Conservation (phyloP, 371 early-diverging fungal genomes). For the Blakeslea trispora region DNA sequence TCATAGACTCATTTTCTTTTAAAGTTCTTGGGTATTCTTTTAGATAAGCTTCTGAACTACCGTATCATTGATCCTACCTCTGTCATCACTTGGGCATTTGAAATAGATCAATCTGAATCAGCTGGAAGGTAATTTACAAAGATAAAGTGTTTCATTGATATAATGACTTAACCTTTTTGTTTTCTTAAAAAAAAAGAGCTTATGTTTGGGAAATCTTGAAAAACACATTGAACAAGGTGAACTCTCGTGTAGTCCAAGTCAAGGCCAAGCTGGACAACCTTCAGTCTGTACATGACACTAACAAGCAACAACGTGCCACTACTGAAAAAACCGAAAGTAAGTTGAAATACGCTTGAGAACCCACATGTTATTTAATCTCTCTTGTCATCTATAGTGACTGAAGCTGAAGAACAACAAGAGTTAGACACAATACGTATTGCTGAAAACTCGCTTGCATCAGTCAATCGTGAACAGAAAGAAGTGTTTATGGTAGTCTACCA, state of each 20-base stretch:
- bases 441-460: slow-evolving; percentile 66
- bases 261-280: slow-evolving; percentile 53
- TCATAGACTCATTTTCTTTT: not conserved
- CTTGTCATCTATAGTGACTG: slow-evolving; percentile 38
- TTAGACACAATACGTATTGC: slow-evolving; percentile 57
- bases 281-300: slow-evolving; percentile 36
- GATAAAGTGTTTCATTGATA: too few relatives aligned
- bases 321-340: slow-evolving; percentile 38
- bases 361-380: too few relatives aligned
- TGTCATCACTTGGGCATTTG: slow-evolving; percentile 80
- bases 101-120: slow-evolving; percentile 53
- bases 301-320: slow-evolving; percentile 34
- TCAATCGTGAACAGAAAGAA: slow-evolving; percentile 81
- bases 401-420: slow-evolving; percentile 52
- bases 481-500: slow-evolving; percentile 76
- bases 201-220: slow-evolving; percentile 80
- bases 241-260: slow-evolving; percentile 79
- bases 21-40: slow-evolving; percentile 84
- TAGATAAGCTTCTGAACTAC: slow-evolving; percentile 93
- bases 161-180: not conserved
- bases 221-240: slow-evolving; percentile 81
- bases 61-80: slow-evolving; percentile 83
- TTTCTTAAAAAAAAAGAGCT: slow-evolving; percentile 32
- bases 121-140: slow-evolving; percentile 48
- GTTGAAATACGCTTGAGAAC: not conserved